Evolutionary conservation across 352 stramenopile species (phyloP), one percentile per base, ranked within the genome.

Genomic region (Globisporangium canariense): DNA sequence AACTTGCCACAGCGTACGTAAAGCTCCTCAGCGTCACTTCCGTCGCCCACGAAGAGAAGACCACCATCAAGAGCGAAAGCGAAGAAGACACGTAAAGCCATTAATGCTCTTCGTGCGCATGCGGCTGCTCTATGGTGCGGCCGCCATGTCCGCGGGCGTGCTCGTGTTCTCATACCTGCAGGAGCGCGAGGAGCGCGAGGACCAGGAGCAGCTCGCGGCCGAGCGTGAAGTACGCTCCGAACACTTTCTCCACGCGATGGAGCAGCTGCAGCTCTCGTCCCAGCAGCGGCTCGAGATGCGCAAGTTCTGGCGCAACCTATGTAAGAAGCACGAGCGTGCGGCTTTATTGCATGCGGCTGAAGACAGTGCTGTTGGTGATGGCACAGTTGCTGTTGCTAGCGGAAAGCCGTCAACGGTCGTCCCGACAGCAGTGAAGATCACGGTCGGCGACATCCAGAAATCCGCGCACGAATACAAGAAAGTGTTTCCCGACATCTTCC

Each of bases 381-480:
- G 18, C 38, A 20, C 7, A 18, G 4, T 46, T 36, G 25, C 58
- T 49, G 58, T 25, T 32, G 43, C 16, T 9, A 43, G 51, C 14
- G 52, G 4, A 3, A 43, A 28, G 18, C 34, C 9, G 30, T 13
- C 11, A 58, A 36, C 54, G 30, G 13, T 28, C 43, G 22, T 47
- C 16, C 14, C 38, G 10, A 45, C 36, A 13, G 11, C 66, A 11
- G 46, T 61, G n/a, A 70, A 75, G 25, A 66, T 90, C 36, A 60
- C 73, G n/a, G 57, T 93, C 46, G 71, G 78, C 41, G 86, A 91
- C 63, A 75, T 94, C 59, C 79, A 91, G 71, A 65, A 77, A n/a
- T 85, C 90, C 49, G 83, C 83, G 25, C 80, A 88, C 45, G 83
- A 92, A 59, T 96, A 94, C 71, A 84, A 89, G 40, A 79, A 88